phyloP scores from a whole-genome alignment of 768 basidiomycete species.

The Leccinum boreale region DNA sequence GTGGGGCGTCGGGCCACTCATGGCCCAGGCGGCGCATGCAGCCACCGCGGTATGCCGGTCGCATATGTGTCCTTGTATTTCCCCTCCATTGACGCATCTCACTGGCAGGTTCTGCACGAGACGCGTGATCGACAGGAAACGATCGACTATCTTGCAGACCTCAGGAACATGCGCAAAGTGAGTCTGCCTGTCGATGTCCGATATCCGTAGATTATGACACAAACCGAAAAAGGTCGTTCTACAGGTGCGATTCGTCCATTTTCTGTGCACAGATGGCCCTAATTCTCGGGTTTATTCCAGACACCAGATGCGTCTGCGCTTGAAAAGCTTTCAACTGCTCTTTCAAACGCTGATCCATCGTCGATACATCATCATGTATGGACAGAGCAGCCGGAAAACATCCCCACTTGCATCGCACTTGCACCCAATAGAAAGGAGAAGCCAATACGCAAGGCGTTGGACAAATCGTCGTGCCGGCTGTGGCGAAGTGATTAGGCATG shows the following conservation, averaged over 20 bases:
- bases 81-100: neutral
- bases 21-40: constrained; percentile 44
- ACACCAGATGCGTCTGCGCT: constrained; percentile 33
- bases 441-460: constrained; percentile 38
- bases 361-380: constrained; percentile 40
- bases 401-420: constrained; percentile 42
- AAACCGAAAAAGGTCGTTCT: constrained; percentile 34
- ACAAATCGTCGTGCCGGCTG: constrained; percentile 38
- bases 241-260: constrained; percentile 28
- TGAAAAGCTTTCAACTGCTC: constrained; percentile 29
- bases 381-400: constrained; percentile 43
- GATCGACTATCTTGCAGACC: constrained; percentile 35
- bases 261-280: too few species aligned
- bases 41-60: constrained; percentile 35
- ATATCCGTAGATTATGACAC: neutral
- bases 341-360: constrained; percentile 19
- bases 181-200: neutral
- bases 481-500: constrained; percentile 28
- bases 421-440: constrained; percentile 39
- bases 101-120: constrained; percentile 37
- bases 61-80: neutral
- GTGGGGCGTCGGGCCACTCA: constrained; percentile 44
- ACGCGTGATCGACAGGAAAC: constrained; percentile 38
- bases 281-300: constrained; percentile 14
- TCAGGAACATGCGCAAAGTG: constrained; percentile 42